phyloP scores from a whole-genome alignment of 805 yeast species.

The Candida maesae region DNA sequence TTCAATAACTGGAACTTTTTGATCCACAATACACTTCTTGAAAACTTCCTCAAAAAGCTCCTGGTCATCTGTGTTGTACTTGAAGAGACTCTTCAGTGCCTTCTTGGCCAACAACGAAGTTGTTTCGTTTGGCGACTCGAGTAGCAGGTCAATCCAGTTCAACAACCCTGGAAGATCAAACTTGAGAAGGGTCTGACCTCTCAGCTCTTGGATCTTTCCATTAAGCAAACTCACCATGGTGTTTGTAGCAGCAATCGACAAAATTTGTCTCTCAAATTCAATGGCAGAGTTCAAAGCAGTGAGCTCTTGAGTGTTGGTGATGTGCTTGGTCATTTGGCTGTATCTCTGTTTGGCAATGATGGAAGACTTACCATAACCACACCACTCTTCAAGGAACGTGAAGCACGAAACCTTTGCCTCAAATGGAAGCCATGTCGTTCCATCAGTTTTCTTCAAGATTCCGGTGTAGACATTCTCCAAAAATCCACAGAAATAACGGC shows the following conservation, averaged over 20 bases:
- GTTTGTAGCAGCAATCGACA: conserved; percentile 69
- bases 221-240: conserved; percentile 81
- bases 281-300: conserved; percentile 65
- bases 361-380: conserved; percentile 76
- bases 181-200: conserved; percentile 52
- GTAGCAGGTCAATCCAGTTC: conserved; percentile 76
- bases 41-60: conserved; percentile 57
- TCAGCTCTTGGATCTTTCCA: conserved; percentile 58
- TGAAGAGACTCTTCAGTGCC: conserved; percentile 68
- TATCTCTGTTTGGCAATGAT: conserved; percentile 65
- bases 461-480: conserved; percentile 71
- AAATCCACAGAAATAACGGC: conserved; percentile 81
- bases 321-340: conserved; percentile 45
- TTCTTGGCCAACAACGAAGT: conserved; percentile 59
- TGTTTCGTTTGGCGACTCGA: conserved; percentile 53
- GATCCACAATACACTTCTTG: conserved; percentile 64
- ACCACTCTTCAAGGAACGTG: conserved; percentile 87
- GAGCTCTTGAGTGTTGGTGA: conserved; percentile 32
- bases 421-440: conserved; percentile 68
- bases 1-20: conserved; percentile 49
- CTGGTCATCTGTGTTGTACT: conserved; percentile 50
- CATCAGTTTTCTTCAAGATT: conserved; percentile 38
- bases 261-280: conserved; percentile 70
- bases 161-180: conserved; percentile 68
- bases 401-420: conserved; percentile 82